Base-by-base conservation (phyloP, 139 green algal genomes). In the Eudorina sp. region DNA sequence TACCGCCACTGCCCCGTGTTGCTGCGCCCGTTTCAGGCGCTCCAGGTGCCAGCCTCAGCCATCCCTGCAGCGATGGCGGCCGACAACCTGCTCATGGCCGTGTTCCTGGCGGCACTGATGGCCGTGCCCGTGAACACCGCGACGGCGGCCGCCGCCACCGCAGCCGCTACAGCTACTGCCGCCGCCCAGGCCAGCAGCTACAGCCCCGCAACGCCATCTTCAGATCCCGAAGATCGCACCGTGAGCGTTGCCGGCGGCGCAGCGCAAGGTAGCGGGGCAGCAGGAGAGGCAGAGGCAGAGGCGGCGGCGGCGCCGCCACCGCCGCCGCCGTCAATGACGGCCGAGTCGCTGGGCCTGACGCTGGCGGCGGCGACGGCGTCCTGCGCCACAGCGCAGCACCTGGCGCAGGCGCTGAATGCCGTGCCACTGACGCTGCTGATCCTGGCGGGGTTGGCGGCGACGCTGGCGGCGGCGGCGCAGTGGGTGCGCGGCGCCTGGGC, bases 51-150 rank as follows among this genome's bases (percentile, higher is more conserved):
- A 23, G 4, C 89, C 31, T 14, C 68, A 3, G n/a, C 51, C 4
- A 48, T 98, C 4, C 93, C 93, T 0, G 91, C 89, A 2, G 92
- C 94, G 6, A 96, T 97, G 90, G 92, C 96, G 0, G 93, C 93
- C 1, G 96, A 98, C 85, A 98, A 97, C 83, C 83, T 97, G 0
- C 92, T 86, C 1, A 98, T 98, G 96, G 92, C 91, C 1, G 60
- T 13, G 5, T 86, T 86, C 80, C 80, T 86, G 58, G 60, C 80
- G 34, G 60, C 23, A 3, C 80, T 86, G 31, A 85, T 90, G 53
- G 75, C 66, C 21, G 53, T 90, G 43, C 68, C 73, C 31, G 51
- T 90, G 46, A 41, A 11, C 7, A 46, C 48, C 34, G 75, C 51
- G 9, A 18, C 53, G 7, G 46, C 76, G 13, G 76, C 55, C 18